phyloP scores from a whole-genome alignment of 192 early-diverging fungal species.

The Gigaspora rosea region DNA sequence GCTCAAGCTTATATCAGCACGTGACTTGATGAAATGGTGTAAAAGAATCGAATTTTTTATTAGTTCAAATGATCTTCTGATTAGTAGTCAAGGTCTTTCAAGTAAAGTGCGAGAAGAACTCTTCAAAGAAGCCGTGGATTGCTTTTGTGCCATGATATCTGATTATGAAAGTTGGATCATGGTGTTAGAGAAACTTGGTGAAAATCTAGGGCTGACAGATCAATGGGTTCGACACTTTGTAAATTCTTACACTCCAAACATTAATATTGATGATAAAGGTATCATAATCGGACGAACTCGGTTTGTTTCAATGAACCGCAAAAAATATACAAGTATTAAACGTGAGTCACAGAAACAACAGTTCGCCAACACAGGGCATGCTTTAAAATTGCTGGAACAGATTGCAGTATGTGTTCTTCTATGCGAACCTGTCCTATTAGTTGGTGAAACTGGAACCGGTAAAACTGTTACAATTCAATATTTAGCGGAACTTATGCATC shows the following conservation, averaged over 20 bases:
- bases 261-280: conserved; percentile 44
- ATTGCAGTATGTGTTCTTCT: conserved; percentile 80
- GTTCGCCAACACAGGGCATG: conserved; percentile 88
- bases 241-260: conserved; percentile 65
- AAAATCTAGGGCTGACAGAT: conserved; percentile 64
- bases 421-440: conserved; percentile 84
- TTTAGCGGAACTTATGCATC: conserved; percentile 75
- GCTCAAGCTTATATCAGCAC: conserved; percentile 67
- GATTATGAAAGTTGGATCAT: conserved; percentile 64
- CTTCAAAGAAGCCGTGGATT: conserved; percentile 87
- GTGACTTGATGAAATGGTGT: conserved; percentile 95
- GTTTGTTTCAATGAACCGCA: conserved; percentile 40
- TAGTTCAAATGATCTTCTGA: conserved; percentile 36
- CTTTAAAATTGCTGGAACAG: conserved; percentile 80
- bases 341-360: conserved; percentile 46
- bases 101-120: conserved; percentile 59
- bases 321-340: conserved; percentile 35
- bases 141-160: conserved; percentile 81
- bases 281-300: conserved; percentile 62
- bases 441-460: conserved; percentile 98
- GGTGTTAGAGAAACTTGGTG: conserved; percentile 66
- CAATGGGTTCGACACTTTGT: conserved; percentile 71
- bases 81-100: conserved; percentile 43
- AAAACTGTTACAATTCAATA: conserved; percentile 97
- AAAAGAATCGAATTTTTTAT: conserved; percentile 61